A percentile compares a stretch with the other conserved stretches of the same genome.
Evolutionary conservation across 345 rosid species (phyloP).

Genomic region (Combretum micranthum): DNA sequence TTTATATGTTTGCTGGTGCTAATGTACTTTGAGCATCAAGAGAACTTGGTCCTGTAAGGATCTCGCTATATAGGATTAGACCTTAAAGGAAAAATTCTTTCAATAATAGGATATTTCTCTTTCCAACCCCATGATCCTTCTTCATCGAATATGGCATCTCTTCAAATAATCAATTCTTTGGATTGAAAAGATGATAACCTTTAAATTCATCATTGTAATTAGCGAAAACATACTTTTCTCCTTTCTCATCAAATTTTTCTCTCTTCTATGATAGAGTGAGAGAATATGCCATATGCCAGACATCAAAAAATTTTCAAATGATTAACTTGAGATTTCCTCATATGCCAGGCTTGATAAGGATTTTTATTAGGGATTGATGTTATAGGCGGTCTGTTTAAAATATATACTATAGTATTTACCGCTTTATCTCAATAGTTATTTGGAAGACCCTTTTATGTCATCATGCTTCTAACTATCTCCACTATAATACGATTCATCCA

Average conservation of each 20-base stretch:
- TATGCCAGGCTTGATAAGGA: not conserved
- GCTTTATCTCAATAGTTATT: conserved; percentile 1
- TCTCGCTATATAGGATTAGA: too few species aligned
- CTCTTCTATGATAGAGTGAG: not conserved
- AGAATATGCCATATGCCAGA: not conserved
- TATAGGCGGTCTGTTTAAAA: not conserved
- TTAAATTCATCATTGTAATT: too few species aligned
- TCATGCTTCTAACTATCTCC: not conserved
- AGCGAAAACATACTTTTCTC: not conserved
- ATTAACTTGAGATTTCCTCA: not conserved
- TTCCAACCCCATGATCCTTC: too few species aligned
- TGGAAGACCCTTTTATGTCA: not conserved
- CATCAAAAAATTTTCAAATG: not conserved
- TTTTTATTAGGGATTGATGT: not conserved
- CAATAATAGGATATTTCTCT: too few species aligned
- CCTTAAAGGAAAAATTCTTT: too few species aligned
- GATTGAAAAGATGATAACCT: too few species aligned
- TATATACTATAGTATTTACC: not conserved
- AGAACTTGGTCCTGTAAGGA: too few species aligned
- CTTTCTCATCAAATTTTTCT: not conserved
- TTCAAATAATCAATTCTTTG: too few species aligned
- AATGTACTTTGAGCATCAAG: too few species aligned
- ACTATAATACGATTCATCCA: not conserved
- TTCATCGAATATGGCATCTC: too few species aligned
- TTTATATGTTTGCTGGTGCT: too few species aligned